Evolutionary conservation across 805 yeast species (phyloP), one percentile per base, ranked within the genome.

Genomic region (Hanseniaspora lindneri): DNA sequence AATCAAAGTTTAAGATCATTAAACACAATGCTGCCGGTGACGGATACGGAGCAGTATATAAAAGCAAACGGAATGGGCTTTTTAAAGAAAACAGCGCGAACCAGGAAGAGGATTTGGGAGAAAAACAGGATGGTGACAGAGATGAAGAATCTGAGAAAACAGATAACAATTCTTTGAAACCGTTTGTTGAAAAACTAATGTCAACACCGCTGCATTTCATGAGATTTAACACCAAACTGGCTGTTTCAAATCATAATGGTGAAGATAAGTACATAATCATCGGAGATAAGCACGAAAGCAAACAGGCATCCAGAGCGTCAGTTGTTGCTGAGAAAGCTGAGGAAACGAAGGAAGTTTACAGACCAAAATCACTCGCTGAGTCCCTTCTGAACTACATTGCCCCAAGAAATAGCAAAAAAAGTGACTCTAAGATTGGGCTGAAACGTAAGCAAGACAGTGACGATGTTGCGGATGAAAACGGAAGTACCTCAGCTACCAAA

Each of bases 381-480:
- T 80, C 80, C 9, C 73, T 77, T 27, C 77, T 77, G 11, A 70
- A 74, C 7, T 75, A 75, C 57, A 69, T 79, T 5, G 36, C 56
- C 1, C 56, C 63, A 3, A 40, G 58, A 25, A 59, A 60, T 1
- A 58, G 56, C 20, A 46, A 58, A 58, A 3, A 59, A 56, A 10
- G 59, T 59, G 35, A 46, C n/a, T n/a, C n/a, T n/a, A 17, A 30
- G 39, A 10, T 39, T 34, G 40, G 39, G 35, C 23, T 27, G 51
- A 46, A 33, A 44, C 43, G 30, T 44, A 32, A 21, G 47, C 44
- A 46, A 34, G 28, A 30, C 20, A 43, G 48, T 5, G 17, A 40
- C 10, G 49, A 52, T 30, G 49, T 33, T 17, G 42, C 24, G 20
- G 51, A 44, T 19, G 14, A 23, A 32, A 37, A 41, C 8, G 30